phyloP scores from a whole-genome alignment of 106 monocot genomes.

The Apostasia shenzhenica region DNA sequence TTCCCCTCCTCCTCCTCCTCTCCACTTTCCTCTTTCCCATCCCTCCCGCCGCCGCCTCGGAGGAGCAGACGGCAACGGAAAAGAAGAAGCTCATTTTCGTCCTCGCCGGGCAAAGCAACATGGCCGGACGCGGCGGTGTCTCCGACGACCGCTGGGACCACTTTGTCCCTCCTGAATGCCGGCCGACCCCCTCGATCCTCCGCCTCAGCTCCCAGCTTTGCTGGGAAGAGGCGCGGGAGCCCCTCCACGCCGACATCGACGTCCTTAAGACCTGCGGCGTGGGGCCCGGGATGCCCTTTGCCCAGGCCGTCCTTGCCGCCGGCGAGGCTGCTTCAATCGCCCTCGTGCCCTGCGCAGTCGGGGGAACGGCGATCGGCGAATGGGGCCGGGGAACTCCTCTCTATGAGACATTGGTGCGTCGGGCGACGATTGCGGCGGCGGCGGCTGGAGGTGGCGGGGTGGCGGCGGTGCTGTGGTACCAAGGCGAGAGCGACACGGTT shows the following conservation, averaged over 20 bases:
- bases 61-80: too few relatives aligned
- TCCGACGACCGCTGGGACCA: conserved; percentile 14
- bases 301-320: conserved; percentile 21
- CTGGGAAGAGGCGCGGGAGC: conserved; percentile 53
- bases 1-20: background rate
- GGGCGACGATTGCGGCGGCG: conserved; percentile 19
- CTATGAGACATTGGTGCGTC: conserved; percentile 24
- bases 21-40: background rate
- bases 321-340: background rate
- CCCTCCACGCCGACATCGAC: conserved; percentile 87
- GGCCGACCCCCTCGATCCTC: conserved; percentile 44
- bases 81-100: conserved; percentile 34
- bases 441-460: conserved; percentile 9
- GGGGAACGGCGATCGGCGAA: conserved; percentile 24
- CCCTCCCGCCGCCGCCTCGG: background rate
- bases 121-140: conserved; percentile 54
- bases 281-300: conserved; percentile 75
- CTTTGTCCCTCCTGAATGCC: conserved; percentile 27
- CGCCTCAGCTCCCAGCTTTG: conserved; percentile 40
- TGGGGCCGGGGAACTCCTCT: conserved; percentile 29
- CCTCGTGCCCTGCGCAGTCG: conserved; percentile 30
- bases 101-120: conserved; percentile 65
- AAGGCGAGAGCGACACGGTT: conserved; percentile 71
- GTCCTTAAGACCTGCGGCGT: conserved; percentile 50
- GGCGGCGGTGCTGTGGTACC: conserved; percentile 55